Base-by-base conservation (phyloP, 306 rosid genomes). In the Calophaca sinica region DNA sequence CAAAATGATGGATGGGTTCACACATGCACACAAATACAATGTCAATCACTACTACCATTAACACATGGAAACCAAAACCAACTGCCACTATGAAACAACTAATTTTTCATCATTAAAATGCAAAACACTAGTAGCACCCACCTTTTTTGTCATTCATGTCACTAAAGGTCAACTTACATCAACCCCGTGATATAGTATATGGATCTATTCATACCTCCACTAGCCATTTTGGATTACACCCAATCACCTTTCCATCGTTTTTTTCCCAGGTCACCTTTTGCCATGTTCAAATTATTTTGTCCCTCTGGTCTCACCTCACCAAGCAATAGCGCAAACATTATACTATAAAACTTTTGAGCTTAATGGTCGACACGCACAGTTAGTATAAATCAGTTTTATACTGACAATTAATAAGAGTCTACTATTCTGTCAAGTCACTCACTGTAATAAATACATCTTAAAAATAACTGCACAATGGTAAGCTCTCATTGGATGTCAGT, bases 31-130 rank as follows among this genome's bases (percentile, higher is more conserved):
- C 74, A 66, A 9, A 86, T 74, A 79, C 74, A 66, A 9, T 36
- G 15, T 44, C 84, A 80, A 82, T 80, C 82, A 20, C 26, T 20
- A 79, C 67, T 64, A 79, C 80, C 86, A 80, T 68, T 67, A 46
- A 84, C 88, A 92, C 89, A 88, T 88, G 93, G 89, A 81, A 72
- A 76, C 88, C 92, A 84, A 85, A 87, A 78, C 69, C 80, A 70
- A 70, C 8, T 68, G 80, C 84, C 87, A 89, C 94, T 83, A 78
- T 68, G 88, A 62, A 84, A 68, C 83, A 87, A 83, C 84, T 84
- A 78, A 85, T 79, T 75, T 75, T 78, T 68, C 87, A 90, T 90
- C 53, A 89, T 90, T 79, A 81, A 76, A 78, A 79, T 67, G 80
- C 83, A 78, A 84, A 67, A 83, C 82, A 62, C 67, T 52, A 12